Base-by-base conservation (phyloP, 768 basidiomycete species). In the Suillus bovinus region DNA sequence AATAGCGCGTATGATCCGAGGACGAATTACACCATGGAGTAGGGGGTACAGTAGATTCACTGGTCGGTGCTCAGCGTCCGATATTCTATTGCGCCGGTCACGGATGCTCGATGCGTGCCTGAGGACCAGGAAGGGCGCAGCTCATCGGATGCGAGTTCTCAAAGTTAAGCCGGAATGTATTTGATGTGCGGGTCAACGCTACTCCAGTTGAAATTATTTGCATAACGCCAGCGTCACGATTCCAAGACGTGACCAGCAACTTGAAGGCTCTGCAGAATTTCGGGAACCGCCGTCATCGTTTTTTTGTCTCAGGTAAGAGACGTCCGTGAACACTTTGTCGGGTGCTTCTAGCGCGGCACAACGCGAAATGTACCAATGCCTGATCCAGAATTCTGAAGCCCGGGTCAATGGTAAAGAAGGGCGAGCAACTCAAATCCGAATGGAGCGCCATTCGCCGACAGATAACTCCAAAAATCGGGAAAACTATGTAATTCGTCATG, bases 381-480 rank as follows among this genome's bases (percentile, higher is more conserved):
- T 20, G 27, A 61, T 58, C 56, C 65, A 94, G 85, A 71, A 73
- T 58, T 77, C n/a, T 91, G 58, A 95, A 95, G 78, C 73, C 76
- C 3, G 83, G 86, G 39, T 78, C 84, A 27, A 84, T 92, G 79
- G 86, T 94, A 63, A 93, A 93, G 72, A 72, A 70, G 4, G 73
- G 87, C 67, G 79, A 82, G 50, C 72, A 74, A 6, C 69, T 81
- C 62, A 90, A 86, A 71, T 76, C 86, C 16, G 75, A 80, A 31
- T 93, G 90, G 86, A 85, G 81, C 60, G 82, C 80, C 56, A 79
- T 82, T 56, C 87, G 93, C 31, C 84, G 94, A 50, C 83, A 87
- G 68, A 92, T 96, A 55, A 93, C 86, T 3, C 91, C 91, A 33
- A 94, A 90, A 74, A 87, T 96, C 52, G 93, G 92, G 8, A 93